phyloP scores from a whole-genome alignment of 352 stramenopile species.

The Globisporangium yorkense region DNA sequence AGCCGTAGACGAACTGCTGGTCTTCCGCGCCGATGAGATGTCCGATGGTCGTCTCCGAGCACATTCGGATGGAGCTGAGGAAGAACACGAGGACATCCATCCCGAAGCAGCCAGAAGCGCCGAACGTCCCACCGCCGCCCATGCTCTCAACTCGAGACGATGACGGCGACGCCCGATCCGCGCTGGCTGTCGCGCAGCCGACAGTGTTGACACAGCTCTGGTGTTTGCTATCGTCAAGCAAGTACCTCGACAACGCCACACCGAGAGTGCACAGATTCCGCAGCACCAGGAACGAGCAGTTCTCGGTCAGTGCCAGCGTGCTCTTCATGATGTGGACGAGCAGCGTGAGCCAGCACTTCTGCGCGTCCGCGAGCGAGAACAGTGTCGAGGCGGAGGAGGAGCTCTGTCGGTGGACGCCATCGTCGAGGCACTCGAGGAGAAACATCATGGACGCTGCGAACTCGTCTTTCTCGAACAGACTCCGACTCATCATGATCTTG shows the following conservation, averaged over 20 bases:
- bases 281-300: constrained; percentile 40
- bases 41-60: constrained; percentile 20
- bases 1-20: constrained; percentile 70
- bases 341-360: constrained; percentile 60
- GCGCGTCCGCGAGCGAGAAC: constrained; percentile 18
- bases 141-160: constrained; percentile 8
- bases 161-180: neutral
- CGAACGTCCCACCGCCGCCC: neutral
- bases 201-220: constrained; percentile 8
- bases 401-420: constrained; percentile 13
- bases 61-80: constrained; percentile 36
- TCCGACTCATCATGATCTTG: constrained; percentile 26
- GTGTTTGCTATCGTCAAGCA: constrained; percentile 48
- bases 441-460: constrained; percentile 61
- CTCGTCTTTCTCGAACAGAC: constrained; percentile 48
- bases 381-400: neutral
- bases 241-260: constrained; percentile 46
- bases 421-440: constrained; percentile 47
- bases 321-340: constrained; percentile 46
- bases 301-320: constrained; percentile 33
- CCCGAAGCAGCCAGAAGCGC: constrained; percentile 39
- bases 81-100: constrained; percentile 46
- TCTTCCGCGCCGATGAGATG: constrained; percentile 43
- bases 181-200: neutral
- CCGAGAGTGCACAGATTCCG: constrained; percentile 52